Evolutionary conservation across 2,329 filamentous ascomycete genomes (phyloP).

Genomic region (Ophiostoma australiae): DNA sequence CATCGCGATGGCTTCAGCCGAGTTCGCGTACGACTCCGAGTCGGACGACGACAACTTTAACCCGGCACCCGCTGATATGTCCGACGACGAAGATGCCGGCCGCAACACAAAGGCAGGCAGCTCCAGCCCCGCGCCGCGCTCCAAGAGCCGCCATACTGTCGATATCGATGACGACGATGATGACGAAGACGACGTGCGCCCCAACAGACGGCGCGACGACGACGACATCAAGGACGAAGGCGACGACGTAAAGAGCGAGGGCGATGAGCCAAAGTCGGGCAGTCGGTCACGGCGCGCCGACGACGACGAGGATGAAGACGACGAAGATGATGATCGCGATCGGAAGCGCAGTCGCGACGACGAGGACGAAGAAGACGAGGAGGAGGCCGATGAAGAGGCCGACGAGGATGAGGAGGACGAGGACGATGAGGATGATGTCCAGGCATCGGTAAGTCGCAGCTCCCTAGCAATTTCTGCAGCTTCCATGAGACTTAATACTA

Average conservation of each 20-base stretch:
- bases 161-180: slow-evolving; percentile 29
- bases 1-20: slow-evolving; percentile 13
- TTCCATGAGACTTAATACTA: neutral
- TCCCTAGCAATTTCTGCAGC: neutral
- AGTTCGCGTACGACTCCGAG: slow-evolving; percentile 50
- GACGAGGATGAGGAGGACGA: slow-evolving; percentile 38
- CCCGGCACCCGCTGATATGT: slow-evolving; percentile 66
- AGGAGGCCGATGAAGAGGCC: slow-evolving; percentile 33
- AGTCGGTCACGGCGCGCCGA: slow-evolving; percentile 29
- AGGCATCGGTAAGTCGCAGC: slow-evolving; percentile 37
- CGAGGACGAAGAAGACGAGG: slow-evolving; percentile 31
- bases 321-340: slow-evolving; percentile 18
- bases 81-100: slow-evolving; percentile 58
- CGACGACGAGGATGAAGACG: slow-evolving; percentile 33
- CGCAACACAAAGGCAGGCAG: slow-evolving; percentile 32
- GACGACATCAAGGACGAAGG: slow-evolving; percentile 37
- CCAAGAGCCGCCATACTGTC: slow-evolving; percentile 28
- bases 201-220: slow-evolving; percentile 37
- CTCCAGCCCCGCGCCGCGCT: slow-evolving; percentile 25
- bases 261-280: slow-evolving; percentile 34
- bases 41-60: slow-evolving; percentile 89
- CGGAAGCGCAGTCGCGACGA: slow-evolving; percentile 26
- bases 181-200: slow-evolving; percentile 12
- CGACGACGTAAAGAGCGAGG: slow-evolving; percentile 37
- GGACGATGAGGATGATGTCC: slow-evolving; percentile 42